Percentiles rank a stretch among this genome's conserved stretches.
These are phyloP conservation scores for Cutaneotrichosporon cavernicola DNA, from an alignment of 1,284 basidiomycete genomes.

Conservation along the genomic window DNA sequence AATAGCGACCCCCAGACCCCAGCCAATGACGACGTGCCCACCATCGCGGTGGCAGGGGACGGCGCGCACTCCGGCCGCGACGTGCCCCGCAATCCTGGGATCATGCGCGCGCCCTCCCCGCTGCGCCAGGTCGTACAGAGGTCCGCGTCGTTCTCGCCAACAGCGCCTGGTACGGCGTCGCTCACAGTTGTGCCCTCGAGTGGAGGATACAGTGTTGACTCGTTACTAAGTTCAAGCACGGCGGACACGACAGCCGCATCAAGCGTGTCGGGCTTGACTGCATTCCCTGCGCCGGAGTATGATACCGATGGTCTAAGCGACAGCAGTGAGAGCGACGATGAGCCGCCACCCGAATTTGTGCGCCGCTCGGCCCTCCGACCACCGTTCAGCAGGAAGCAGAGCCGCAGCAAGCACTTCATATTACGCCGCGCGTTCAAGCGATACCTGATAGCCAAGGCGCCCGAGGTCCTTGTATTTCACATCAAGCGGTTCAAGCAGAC, in stretches of 20 bases:
- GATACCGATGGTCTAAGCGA: constrained; percentile 44
- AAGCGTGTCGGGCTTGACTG: background rate
- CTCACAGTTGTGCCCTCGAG: background rate
- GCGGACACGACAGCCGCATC: background rate
- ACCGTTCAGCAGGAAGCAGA: constrained; percentile 6
- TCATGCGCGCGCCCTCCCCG: constrained; percentile 38
- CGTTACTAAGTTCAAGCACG: background rate
- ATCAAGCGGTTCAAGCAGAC: constrained; percentile 88
- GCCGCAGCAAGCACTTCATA: constrained; percentile 56
- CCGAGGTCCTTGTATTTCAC: constrained; percentile 85
- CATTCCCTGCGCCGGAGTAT: constrained; percentile 9
- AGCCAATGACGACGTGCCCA: constrained; percentile 14
- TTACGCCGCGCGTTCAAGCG: constrained; percentile 85
- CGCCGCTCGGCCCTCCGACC: constrained; percentile 16
- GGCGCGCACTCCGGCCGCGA: background rate
- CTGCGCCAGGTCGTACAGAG: constrained; percentile 32
- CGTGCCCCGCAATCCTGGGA: background rate
- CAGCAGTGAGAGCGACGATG: constrained; percentile 30
- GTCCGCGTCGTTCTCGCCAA: background rate
- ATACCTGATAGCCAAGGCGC: constrained; percentile 81
- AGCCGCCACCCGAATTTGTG: constrained; percentile 22
- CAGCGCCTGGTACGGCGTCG: background rate
- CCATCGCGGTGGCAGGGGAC: constrained; percentile 15
- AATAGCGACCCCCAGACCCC: background rate
- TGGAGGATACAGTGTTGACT: constrained; percentile 1